Evolutionary conservation across 108 stramenopile genomes (phyloP), one percentile per base, ranked within the genome.

Genomic region (Discostella pseudostelligera): DNA sequence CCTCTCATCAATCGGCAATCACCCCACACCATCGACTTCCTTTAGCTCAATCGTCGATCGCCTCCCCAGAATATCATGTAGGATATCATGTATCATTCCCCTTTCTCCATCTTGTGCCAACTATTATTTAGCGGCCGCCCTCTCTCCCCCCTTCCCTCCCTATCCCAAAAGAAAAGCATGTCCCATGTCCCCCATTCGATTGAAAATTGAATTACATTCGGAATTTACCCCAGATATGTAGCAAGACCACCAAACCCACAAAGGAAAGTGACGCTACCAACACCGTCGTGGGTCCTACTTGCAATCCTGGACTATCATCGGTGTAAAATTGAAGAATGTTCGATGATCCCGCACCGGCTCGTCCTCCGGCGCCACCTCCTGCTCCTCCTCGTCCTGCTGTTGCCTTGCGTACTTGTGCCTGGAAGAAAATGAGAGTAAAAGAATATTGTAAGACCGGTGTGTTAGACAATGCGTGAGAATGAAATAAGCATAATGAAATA

Each of bases 171-270:
- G 14, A 22, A 13, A 49, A 6, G 20, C 2, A 4, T 44, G 4
- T 47, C n/a, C 22, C 24, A n/a, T 55, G 0, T 13, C 1, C 12
- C 2, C 10, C 21, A 24, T 51, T 49, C n/a, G 13, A 26, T 24
- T 36, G 32, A n/a, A 67, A 21, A 1, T 10, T 10, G 13, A 22
- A 76, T 83, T 85, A 88, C 82, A 76, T 78, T 47, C 90, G 85
- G 81, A 96, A 91, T 74, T 94, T 96, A 50, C 96, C 96, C 84
- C 86, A 84, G 76, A 96, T 94, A 60, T 96, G 96, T 44, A 96
- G 80, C 61, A 96, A 67, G 24, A 96, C 96, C 14, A 96, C 96
- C 20, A 93, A 65, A 24, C 96, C 96, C 17, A 96, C 93, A 79
- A 96, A 96, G 22, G 78, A 82, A 19, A 94, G 72, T 40, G 80